These are phyloP conservation scores for Coemansia sp. DNA, from an alignment of 371 early-diverging fungal genomes.

Conservation along the genomic window DNA sequence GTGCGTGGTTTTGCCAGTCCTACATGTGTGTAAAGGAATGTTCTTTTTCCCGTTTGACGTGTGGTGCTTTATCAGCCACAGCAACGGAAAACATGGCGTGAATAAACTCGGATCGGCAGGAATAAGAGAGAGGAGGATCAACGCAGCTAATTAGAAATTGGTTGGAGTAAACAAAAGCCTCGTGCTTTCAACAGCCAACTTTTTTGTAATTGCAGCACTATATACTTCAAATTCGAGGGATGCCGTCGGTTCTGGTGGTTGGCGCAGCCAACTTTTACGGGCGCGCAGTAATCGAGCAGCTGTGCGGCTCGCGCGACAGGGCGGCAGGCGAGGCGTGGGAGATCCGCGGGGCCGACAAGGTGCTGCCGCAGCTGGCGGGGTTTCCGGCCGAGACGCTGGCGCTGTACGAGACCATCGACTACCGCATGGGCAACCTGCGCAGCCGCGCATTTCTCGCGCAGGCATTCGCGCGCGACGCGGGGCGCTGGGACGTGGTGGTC, in stretches of 20 bases:
- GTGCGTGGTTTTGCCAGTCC: too few relatives aligned
- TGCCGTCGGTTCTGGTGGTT: conserved; percentile 34
- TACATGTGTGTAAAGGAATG: too few relatives aligned
- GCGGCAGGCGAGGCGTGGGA: conserved; percentile 13
- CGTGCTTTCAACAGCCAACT: not conserved
- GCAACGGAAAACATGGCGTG: too few relatives aligned
- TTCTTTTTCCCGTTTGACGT: too few relatives aligned
- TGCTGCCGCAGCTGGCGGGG: conserved; percentile 82
- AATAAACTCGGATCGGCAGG: too few relatives aligned
- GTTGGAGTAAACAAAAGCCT: not conserved
- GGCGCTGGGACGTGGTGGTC: conserved; percentile 82
- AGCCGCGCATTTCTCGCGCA: conserved; percentile 66
- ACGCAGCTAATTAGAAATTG: not conserved
- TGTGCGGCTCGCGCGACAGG: conserved; percentile 26
- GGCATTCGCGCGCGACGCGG: conserved; percentile 61
- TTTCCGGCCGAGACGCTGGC: conserved; percentile 64
- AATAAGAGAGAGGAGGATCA: not conserved
- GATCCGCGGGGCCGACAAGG: conserved; percentile 90
- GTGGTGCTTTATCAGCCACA: too few relatives aligned
- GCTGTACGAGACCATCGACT: conserved; percentile 75
- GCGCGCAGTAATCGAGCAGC: conserved; percentile 30
- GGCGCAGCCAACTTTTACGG: conserved; percentile 46
- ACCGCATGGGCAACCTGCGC: conserved; percentile 78
- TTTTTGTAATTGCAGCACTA: not conserved
- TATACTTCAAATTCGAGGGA: not conserved